These are phyloP conservation scores for Fusarium metavorans DNA, from an alignment of 2,329 filamentous ascomycete genomes.

Conservation along the genomic window DNA sequence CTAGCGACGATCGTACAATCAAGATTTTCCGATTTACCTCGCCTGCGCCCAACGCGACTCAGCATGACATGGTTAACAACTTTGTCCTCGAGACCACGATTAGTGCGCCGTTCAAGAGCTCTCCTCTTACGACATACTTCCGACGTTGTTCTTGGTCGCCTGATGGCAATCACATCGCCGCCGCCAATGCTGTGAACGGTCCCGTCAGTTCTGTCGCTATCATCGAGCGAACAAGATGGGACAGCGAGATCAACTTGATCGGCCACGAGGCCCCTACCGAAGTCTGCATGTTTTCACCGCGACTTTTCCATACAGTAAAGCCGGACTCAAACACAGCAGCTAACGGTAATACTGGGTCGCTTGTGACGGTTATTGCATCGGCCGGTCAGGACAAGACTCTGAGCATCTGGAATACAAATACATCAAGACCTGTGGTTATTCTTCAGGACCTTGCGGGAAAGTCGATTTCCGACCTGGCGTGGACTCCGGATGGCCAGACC, in stretches of 20 bases:
- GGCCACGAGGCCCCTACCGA: conserved; percentile 97
- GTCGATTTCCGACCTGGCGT: conserved; percentile 92
- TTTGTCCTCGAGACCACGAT: conserved; percentile 96
- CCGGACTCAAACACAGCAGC: conserved; percentile 66
- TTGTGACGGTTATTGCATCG: conserved; percentile 94
- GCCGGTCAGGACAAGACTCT: conserved; percentile 97
- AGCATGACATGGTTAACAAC: conserved; percentile 96
- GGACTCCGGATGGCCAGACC: conserved; percentile 91
- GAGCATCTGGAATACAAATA: conserved; percentile 98
- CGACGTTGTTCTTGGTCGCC: conserved; percentile 97
- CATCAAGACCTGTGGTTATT: conserved; percentile 89
- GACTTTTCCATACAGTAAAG: conserved; percentile 83
- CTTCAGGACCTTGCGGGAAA: conserved; percentile 90
- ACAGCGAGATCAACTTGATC: conserved; percentile 96
- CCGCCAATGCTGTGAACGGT: conserved; percentile 96
- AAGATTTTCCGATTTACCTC: conserved; percentile 97
- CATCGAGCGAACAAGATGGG: conserved; percentile 91
- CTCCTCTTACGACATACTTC: conserved; percentile 96
- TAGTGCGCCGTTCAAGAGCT: conserved; percentile 85
- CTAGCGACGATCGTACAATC: conserved; percentile 95
- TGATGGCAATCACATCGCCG: conserved; percentile 96
- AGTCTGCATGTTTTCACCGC: conserved; percentile 95
- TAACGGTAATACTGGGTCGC: conserved; percentile 57
- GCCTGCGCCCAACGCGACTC: conserved; percentile 88
- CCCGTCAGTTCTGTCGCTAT: conserved; percentile 98